phyloP scores from a whole-genome alignment of 805 yeast genomes.

The Pichia rugopelliculosa region DNA sequence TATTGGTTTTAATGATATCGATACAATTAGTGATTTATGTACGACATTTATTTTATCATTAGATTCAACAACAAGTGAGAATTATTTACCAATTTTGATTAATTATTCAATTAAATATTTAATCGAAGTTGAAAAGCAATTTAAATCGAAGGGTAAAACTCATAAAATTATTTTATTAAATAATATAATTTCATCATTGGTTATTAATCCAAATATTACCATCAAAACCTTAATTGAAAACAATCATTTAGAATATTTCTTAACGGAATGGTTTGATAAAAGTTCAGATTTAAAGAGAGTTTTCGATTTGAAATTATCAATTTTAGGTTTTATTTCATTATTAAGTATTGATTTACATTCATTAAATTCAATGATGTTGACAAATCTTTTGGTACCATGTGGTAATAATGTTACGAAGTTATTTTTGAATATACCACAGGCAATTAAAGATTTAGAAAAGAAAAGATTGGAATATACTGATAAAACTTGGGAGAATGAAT shows the following conservation, averaged over 20 bases:
- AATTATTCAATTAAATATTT: conserved; percentile 36
- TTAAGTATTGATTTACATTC: conserved; percentile 22
- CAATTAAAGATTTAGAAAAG: conserved; percentile 58
- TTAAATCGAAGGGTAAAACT: conserved; percentile 16
- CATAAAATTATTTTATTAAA: conserved; percentile 45
- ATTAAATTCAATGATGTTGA: conserved; percentile 22
- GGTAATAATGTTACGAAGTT: conserved; percentile 45
- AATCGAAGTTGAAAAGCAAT: conserved; percentile 25
- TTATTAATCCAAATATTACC: conserved; percentile 51
- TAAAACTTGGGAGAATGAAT: conserved; percentile 14
- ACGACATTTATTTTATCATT: conserved; percentile 57
- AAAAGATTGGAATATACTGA: conserved; percentile 46
- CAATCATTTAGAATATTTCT: conserved; percentile 41
- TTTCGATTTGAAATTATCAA: conserved; percentile 71
- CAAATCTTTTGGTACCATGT: conserved; percentile 36
- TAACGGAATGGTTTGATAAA: conserved; percentile 59
- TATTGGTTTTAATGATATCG: conserved; percentile 48
- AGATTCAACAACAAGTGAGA: conserved; percentile 35
- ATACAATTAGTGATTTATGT: conserved; percentile 53
- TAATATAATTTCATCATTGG: conserved; percentile 55
- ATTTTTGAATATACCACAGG: conserved; percentile 60
- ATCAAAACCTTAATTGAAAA: conserved; percentile 41
- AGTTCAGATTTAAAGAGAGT: conserved; percentile 57
- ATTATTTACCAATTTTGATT: conserved; percentile 40
- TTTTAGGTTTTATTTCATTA: conserved; percentile 58